Conservation (phyloP, 495 filamentous ascomycete species). For the Glutinoglossum americanum region DNA sequence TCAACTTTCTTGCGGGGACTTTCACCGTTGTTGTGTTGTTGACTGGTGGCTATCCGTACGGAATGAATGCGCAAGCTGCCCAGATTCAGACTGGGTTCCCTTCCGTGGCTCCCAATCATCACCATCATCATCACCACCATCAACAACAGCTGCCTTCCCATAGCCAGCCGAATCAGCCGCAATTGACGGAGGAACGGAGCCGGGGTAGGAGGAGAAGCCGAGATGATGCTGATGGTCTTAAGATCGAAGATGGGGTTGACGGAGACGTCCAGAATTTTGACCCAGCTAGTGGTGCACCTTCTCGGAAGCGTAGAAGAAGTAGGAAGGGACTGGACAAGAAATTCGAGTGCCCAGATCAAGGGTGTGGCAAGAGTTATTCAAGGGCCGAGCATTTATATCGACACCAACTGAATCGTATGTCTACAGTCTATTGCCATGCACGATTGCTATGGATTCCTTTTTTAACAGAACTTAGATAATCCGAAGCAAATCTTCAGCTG, state of each 20-base stretch:
- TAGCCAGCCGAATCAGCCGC: background rate
- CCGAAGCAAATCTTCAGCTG: constrained; percentile 93
- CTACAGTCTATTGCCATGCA: background rate
- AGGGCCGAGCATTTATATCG: constrained; percentile 92
- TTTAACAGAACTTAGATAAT: constrained; percentile 26
- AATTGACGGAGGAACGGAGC: background rate
- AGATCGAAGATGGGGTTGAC: constrained; percentile 14
- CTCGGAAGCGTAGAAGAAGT: constrained; percentile 56
- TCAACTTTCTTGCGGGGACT: background rate
- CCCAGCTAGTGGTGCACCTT: constrained; percentile 16
- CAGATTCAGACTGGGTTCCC: background rate
- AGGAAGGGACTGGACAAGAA: constrained; percentile 86
- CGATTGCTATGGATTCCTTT: constrained; percentile 1
- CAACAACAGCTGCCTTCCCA: background rate
- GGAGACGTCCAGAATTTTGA: background rate
- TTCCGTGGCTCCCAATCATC: background rate
- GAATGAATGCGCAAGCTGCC: background rate
- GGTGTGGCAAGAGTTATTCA: constrained; percentile 90
- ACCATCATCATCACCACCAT: background rate
- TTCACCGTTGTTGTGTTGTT: background rate
- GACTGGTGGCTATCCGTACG: background rate
- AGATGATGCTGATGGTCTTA: constrained; percentile 7
- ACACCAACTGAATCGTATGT: constrained; percentile 84
- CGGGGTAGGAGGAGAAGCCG: background rate
- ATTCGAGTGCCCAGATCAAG: constrained; percentile 75